Evolutionary conservation across 768 basidiomycete species (phyloP).

Genomic region (Russula lepida): DNA sequence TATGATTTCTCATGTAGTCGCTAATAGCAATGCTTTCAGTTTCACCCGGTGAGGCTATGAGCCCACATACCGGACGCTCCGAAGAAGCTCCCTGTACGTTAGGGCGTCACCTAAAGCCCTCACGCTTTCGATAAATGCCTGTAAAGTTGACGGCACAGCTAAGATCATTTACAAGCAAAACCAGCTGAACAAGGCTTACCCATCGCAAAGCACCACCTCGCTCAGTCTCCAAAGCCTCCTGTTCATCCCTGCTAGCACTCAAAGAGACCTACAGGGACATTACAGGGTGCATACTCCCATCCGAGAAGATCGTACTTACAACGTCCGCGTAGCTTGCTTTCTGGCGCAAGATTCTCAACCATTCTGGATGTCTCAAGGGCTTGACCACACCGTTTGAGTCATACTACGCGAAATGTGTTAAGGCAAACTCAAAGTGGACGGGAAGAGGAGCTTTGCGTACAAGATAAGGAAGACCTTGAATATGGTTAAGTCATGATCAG

Average conservation of each 20-base stretch:
- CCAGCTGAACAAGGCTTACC: background rate
- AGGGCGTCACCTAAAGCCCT: background rate
- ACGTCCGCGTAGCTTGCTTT: background rate
- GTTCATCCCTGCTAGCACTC: background rate
- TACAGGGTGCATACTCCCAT: background rate
- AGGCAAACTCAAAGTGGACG: background rate
- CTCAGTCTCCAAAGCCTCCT: background rate
- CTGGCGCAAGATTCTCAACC: background rate
- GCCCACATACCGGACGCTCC: background rate
- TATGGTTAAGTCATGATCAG: background rate
- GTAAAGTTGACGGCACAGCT: background rate
- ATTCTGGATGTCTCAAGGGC: background rate
- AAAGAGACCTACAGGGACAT: background rate
- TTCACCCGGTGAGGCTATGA: too few species aligned
- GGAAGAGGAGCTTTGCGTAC: background rate
- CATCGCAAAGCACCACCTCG: background rate
- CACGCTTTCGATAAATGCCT: constrained; percentile 5
- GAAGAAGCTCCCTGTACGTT: background rate
- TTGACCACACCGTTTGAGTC: background rate
- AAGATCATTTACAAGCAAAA: background rate
- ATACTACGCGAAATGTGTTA: background rate
- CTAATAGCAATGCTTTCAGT: background rate
- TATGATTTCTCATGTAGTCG: background rate
- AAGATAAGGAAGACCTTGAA: background rate
- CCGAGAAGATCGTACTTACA: background rate